phyloP scores from a whole-genome alignment of 331 rosid species.

The Quercus tomentella region DNA sequence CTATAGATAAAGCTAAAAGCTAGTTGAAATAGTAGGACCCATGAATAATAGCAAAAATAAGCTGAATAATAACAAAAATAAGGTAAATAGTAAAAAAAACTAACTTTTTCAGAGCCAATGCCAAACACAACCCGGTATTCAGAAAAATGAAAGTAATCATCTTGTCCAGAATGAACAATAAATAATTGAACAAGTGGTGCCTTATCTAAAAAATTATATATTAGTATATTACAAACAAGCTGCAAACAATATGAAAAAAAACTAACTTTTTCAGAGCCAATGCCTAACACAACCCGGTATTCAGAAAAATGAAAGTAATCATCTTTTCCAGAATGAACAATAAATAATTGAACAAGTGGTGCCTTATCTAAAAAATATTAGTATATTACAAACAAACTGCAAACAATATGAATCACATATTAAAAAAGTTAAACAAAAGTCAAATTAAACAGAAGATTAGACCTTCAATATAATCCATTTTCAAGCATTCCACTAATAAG shows the following conservation, averaged over 20 bases:
- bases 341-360: not conserved
- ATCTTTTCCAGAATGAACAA: not conserved
- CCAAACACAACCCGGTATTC: no score
- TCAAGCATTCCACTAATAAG: slow-evolving; percentile 14
- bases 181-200: not conserved
- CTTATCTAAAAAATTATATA: not conserved
- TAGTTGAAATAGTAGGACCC: no score
- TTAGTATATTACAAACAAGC: not conserved
- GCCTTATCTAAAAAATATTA: not conserved
- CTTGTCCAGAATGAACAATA: not conserved
- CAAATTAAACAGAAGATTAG: not conserved
- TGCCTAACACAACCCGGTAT: no score
- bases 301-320: not conserved
- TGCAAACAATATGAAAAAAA: not conserved
- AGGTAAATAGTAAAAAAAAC: no score
- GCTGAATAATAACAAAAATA: no score
- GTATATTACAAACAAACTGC: not conserved
- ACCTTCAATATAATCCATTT: not conserved
- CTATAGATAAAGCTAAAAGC: no score
- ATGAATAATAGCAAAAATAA: no score
- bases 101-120: no score
- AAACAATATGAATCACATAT: not conserved
- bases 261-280: no score
- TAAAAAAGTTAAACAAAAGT: not conserved
- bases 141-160: not conserved